Conservation (phyloP, 2,329 filamentous ascomycete species). For the Fusarium acutatum region DNA sequence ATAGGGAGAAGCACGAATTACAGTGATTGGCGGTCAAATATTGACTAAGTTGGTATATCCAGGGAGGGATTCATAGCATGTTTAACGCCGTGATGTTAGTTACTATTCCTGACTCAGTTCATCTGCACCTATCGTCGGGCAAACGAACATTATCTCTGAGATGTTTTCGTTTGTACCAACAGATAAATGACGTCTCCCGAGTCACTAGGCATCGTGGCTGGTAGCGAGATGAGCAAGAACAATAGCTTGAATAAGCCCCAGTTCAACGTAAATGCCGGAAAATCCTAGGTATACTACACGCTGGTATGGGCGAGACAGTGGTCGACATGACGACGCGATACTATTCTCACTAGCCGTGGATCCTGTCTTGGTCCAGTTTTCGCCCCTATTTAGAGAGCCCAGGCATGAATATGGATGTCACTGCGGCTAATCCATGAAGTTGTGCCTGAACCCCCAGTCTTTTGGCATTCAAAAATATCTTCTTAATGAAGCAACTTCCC, state of each 20-base stretch:
- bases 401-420: background rate
- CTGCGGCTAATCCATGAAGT: background rate
- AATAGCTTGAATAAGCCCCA: conserved; percentile 3
- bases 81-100: background rate
- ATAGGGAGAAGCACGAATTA: background rate
- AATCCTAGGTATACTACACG: background rate
- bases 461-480: background rate
- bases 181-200: conserved; percentile 6
- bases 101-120: background rate
- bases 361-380: conserved; percentile 9
- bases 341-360: conserved; percentile 15
- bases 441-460: background rate
- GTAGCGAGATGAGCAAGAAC: conserved; percentile 8
- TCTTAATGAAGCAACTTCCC: background rate
- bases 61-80: background rate
- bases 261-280: conserved; percentile 1
- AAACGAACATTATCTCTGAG: background rate
- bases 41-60: background rate
- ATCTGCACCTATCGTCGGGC: background rate
- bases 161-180: background rate
- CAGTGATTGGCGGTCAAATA: conserved; percentile 6
- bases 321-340: conserved; percentile 24
- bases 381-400: conserved; percentile 12
- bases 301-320: conserved; percentile 8
- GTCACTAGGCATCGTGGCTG: background rate